These are phyloP conservation scores for Hanseniaspora lindneri DNA, from an alignment of 805 yeast genomes.

Conservation along the genomic window DNA sequence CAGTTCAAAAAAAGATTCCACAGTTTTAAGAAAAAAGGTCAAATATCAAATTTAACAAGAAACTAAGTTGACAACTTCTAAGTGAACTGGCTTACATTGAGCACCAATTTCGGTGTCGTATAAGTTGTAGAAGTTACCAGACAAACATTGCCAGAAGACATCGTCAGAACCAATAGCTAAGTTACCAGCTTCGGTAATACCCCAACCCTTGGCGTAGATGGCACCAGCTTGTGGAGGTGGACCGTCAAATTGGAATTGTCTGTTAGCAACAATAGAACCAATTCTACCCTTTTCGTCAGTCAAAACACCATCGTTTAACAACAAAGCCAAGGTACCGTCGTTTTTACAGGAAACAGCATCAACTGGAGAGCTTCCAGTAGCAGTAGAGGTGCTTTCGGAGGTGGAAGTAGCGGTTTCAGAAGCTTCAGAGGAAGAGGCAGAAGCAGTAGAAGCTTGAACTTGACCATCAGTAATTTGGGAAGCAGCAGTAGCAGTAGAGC, in stretches of 20 bases:
- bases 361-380: conserved; percentile 21
- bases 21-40: too few species aligned
- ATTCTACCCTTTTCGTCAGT: conserved; percentile 46
- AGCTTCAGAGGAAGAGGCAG: conserved; percentile 21
- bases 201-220: conserved; percentile 50
- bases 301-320: conserved; percentile 38
- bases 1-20: too few species aligned
- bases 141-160: conserved; percentile 51
- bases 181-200: conserved; percentile 39
- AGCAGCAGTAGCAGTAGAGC: conserved; percentile 26
- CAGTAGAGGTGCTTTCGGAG: conserved; percentile 21
- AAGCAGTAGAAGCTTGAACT: conserved; percentile 25
- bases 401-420: conserved; percentile 25
- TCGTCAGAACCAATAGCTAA: conserved; percentile 47
- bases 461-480: conserved; percentile 27
- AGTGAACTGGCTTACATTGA: conserved; percentile 46
- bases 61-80: conserved; percentile 40
- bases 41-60: conserved; percentile 21
- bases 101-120: conserved; percentile 44
- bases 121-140: conserved; percentile 58
- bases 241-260: conserved; percentile 65
- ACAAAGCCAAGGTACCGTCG: conserved; percentile 38
- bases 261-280: conserved; percentile 58
- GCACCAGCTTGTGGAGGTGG: conserved; percentile 65
- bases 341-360: conserved; percentile 31